phyloP scores from a whole-genome alignment of 202 grass and related monocot species.

The Schoenoplectus triqueter region DNA sequence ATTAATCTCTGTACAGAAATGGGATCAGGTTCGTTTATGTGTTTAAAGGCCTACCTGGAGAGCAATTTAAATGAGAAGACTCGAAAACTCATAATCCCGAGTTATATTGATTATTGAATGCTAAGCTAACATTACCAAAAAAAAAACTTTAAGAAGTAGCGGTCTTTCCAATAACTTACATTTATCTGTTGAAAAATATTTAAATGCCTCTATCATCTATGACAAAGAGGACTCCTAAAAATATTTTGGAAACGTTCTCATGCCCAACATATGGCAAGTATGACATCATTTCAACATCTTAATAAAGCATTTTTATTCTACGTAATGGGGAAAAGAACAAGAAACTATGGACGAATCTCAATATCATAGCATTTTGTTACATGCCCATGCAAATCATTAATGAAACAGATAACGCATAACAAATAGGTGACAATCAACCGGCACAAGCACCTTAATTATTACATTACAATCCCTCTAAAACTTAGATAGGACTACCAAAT shows the following conservation, averaged over 20 bases:
- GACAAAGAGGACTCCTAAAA: too few species aligned
- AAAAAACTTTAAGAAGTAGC: neutral
- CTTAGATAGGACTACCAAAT: slow-evolving; percentile 79
- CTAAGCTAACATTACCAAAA: neutral
- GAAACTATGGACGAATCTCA: slow-evolving; percentile 21
- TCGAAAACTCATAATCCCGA: neutral
- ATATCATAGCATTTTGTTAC: slow-evolving; percentile 10
- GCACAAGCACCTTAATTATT: neutral
- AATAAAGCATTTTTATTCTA: slow-evolving; percentile 9
- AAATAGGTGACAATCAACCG: slow-evolving; percentile 11
- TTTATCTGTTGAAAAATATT: neutral
- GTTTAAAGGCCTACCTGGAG: neutral
- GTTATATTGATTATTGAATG: neutral
- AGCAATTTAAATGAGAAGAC: neutral
- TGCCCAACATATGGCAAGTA: neutral
- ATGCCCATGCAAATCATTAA: neutral
- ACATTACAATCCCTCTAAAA: neutral
- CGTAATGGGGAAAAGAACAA: neutral
- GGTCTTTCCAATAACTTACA: neutral
- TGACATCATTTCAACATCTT: neutral
- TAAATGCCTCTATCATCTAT: too few species aligned
- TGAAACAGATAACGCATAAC: neutral
- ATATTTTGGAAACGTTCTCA: too few species aligned
- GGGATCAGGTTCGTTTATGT: neutral
- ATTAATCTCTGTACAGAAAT: neutral